Evolutionary conservation across 208 protist species (phyloP), one percentile per base, ranked within the genome.

Genomic region (Trypanosoma conorhini): DNA sequence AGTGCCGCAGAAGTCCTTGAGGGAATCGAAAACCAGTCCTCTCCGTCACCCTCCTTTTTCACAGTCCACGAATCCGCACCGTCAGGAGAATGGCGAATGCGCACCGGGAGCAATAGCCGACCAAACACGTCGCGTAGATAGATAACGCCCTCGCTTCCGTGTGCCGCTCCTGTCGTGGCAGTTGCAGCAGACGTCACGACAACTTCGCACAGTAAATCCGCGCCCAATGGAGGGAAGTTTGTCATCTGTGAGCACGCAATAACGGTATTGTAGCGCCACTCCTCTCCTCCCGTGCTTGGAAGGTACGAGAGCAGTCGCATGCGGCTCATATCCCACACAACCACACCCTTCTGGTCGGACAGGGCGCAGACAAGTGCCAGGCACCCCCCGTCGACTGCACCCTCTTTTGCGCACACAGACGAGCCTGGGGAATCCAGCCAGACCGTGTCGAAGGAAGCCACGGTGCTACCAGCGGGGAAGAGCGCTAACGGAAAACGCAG

Each of bases 301-400:
- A 48, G 31, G 35, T 67, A 76, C 5, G 62, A 31, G 0, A 76
- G 24, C n/a, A 76, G 35, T 38, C 82, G 82, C 87, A 92, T 92
- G 35, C 69, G 67, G 60, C 76, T 81, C 58, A 95, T 77, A 70
- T 91, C 84, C 81, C 84, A 92, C 64, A 95, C 44, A 17, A 93
- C 66, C 40, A 95, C 79, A 15, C 89, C 89, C 54, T 83, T 86
- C 33, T 85, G 62, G 4, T 88, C 81, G 46, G 67, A 82, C 57
- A 95, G 80, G 28, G 85, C 67, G 26, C 76, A 86, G 35, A 84
- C 75, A 24, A 95, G 75, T 35, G 74, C 85, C 40, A 95, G 76
- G 28, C 74, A 44, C 5, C 56, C 77, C 5, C 62, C 63, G n/a
- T 35, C 64, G 28, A 44, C 62, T 63, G 74, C 70, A 17, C 64